Percentiles rank a stretch among this genome's conserved stretches.
phyloP scores from a whole-genome alignment of 2,329 filamentous ascomycete genomes.

The Fusarium sp. region DNA sequence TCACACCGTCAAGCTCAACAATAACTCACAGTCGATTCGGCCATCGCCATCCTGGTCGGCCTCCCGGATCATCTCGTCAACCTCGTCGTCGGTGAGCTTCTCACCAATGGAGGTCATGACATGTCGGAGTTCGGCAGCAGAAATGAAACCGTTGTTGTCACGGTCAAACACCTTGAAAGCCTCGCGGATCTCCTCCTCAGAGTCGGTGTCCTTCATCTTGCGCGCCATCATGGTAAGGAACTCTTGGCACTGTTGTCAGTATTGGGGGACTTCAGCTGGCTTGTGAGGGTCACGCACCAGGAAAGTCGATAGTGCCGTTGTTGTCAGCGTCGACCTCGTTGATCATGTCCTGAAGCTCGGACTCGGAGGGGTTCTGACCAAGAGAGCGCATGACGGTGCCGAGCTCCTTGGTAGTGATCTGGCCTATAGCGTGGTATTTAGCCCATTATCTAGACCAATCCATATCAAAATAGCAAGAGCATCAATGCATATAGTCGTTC shows the following conservation, averaged over 20 bases:
- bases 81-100: constrained; percentile 90
- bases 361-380: constrained; percentile 89
- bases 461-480: constrained; percentile 7
- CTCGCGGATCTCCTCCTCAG: constrained; percentile 89
- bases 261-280: background rate
- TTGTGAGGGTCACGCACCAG: constrained; percentile 65
- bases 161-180: constrained; percentile 91
- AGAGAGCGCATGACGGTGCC: constrained; percentile 91
- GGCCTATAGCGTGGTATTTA: constrained; percentile 63
- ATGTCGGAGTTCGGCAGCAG: constrained; percentile 84
- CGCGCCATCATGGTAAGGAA: constrained; percentile 94
- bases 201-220: constrained; percentile 95
- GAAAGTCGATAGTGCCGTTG: constrained; percentile 92
- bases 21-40: constrained; percentile 80
- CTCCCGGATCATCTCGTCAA: constrained; percentile 93
- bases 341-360: constrained; percentile 92
- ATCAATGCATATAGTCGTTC: background rate
- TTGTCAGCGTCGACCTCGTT: constrained; percentile 93
- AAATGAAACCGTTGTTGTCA: constrained; percentile 93
- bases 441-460: constrained; percentile 22
- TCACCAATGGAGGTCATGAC: constrained; percentile 94
- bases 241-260: constrained; percentile 61
- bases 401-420: constrained; percentile 91
- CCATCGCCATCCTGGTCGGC: constrained; percentile 90
- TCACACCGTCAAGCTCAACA: background rate